Evolutionary conservation across 306 rosid genomes (phyloP).

Genomic region (Carpinus fangiana): DNA sequence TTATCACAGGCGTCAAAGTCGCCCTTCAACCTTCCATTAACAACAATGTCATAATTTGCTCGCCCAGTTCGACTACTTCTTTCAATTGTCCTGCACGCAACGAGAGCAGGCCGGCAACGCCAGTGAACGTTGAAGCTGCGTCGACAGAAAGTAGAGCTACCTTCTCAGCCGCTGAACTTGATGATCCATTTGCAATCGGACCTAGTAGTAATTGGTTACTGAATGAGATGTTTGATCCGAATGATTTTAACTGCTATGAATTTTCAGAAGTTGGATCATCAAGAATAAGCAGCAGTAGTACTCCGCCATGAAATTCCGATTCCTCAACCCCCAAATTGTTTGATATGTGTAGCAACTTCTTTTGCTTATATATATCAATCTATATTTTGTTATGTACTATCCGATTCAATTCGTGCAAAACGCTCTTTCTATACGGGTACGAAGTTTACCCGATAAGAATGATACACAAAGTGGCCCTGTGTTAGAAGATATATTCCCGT

Average conservation of each 20-base stretch:
- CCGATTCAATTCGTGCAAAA: no score
- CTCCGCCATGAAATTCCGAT: background rate
- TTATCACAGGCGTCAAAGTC: background rate
- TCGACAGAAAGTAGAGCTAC: background rate
- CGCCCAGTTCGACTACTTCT: background rate
- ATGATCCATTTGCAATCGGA: background rate
- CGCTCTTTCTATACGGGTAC: no score
- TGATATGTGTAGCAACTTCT: background rate
- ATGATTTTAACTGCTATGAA: background rate
- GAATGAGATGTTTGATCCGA: background rate
- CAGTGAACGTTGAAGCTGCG: conserved; percentile 7
- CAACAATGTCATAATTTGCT: background rate
- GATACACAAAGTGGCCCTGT: no score
- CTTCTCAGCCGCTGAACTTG: background rate
- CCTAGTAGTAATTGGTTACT: background rate
- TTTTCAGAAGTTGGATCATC: conserved; percentile 1
- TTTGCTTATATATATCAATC: background rate
- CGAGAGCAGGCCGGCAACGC: background rate
- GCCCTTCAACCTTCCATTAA: background rate
- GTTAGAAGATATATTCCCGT: no score
- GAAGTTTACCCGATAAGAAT: no score
- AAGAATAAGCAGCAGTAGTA: background rate
- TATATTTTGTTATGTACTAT: background rate
- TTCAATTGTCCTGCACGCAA: background rate
- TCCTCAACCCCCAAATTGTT: background rate